A percentile compares a stretch with the other conserved stretches of the same genome.
phyloP scores from a whole-genome alignment of 139 green algal species.

The Parachlorella kessleri region DNA sequence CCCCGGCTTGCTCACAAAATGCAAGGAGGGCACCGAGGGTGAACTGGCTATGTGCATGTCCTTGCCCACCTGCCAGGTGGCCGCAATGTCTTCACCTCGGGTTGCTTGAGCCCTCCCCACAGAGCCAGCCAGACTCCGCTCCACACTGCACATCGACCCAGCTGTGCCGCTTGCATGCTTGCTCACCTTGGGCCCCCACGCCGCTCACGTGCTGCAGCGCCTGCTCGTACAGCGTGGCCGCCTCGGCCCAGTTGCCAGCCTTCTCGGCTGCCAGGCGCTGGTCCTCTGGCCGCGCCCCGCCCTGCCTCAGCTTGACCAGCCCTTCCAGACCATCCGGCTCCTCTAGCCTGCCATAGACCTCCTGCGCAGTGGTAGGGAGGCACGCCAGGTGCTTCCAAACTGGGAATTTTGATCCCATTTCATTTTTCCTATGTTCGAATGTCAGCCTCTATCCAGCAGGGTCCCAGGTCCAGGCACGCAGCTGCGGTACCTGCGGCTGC shows the following conservation, averaged over 20 bases:
- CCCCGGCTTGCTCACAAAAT: too few species aligned
- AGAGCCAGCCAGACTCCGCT: background rate
- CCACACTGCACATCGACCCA: background rate
- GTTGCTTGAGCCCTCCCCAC: background rate
- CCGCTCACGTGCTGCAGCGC: slow-evolving; percentile 44
- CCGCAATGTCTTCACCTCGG: background rate
- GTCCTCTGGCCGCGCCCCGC: slow-evolving; percentile 59
- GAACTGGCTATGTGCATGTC: too few species aligned
- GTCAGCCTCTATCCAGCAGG: too few species aligned
- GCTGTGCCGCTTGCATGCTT: too few species aligned
- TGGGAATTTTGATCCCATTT: too few species aligned
- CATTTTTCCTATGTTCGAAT: too few species aligned
- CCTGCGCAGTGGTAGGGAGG: slow-evolving; percentile 39
- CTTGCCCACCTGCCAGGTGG: too few species aligned
- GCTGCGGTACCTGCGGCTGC: too few species aligned
- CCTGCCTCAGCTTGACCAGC: slow-evolving; percentile 69
- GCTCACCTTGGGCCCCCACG: too few species aligned
- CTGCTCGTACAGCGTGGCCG: slow-evolving; percentile 85
- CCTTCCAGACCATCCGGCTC: slow-evolving; percentile 90
- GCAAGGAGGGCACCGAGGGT: too few species aligned
- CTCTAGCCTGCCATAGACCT: slow-evolving; percentile 89
- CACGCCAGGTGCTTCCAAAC: too few species aligned
- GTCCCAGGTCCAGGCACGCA: too few species aligned
- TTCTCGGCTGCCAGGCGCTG: slow-evolving; percentile 81
- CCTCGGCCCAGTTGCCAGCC: slow-evolving; percentile 86